Evolutionary conservation across 805 yeast genomes (phyloP).

Genomic region (Monosporozyma yasuniensis): DNA sequence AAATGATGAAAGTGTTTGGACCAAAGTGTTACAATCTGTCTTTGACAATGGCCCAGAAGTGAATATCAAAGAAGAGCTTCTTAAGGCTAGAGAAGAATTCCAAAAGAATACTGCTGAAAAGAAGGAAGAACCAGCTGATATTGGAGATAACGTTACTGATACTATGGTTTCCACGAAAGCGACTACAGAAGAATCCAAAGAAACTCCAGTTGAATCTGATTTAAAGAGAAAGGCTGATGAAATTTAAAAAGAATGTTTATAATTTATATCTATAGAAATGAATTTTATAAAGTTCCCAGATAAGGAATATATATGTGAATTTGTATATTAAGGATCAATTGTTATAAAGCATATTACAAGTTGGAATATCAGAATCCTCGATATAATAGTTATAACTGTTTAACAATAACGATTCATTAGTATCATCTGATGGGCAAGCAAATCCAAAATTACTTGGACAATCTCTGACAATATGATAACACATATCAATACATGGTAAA

Average conservation of each 20-base stretch:
- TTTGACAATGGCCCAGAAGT: constrained; percentile 38
- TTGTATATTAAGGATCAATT: neutral
- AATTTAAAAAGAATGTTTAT: constrained; percentile 2
- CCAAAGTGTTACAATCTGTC: constrained; percentile 48
- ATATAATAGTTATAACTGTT: constrained; percentile 27
- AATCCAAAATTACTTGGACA: constrained; percentile 78
- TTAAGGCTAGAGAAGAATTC: constrained; percentile 21
- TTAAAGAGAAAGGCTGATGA: constrained; percentile 13
- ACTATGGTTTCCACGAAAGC: too few relatives aligned
- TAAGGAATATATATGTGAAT: neutral
- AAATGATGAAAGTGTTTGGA: constrained; percentile 60
- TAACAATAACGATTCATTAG: constrained; percentile 12
- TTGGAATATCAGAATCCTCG: constrained; percentile 15
- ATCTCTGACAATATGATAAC: constrained; percentile 67
- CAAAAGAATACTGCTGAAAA: constrained; percentile 5
- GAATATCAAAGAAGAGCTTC: constrained; percentile 35
- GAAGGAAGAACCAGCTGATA: constrained; percentile 2
- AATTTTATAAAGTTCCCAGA: neutral
- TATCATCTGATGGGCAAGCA: constrained; percentile 49
- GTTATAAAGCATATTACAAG: constrained; percentile 32
- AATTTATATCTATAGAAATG: neutral
- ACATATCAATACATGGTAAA: constrained; percentile 76
- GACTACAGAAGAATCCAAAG: neutral
- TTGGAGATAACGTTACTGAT: too few relatives aligned
- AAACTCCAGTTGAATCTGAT: neutral